Percentiles rank a stretch among this genome's conserved stretches.
Conservation (phyloP, 2,329 filamentous ascomycete genomes). For the Sarocladium kiliense region DNA sequence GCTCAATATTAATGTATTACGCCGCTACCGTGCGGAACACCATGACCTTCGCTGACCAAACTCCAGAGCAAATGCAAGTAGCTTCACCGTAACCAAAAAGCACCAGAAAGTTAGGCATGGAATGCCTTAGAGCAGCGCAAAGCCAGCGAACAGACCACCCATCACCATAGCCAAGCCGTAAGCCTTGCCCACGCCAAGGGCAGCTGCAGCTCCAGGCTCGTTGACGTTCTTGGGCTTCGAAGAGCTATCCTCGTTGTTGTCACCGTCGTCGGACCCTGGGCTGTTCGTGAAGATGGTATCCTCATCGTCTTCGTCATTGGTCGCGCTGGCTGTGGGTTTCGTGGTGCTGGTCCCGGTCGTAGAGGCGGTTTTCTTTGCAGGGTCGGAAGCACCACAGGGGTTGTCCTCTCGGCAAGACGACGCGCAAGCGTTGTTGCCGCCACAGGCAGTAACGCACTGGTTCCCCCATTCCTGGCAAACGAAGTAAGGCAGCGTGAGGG, state of each 20-base stretch:
- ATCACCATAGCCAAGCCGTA: constrained; percentile 33
- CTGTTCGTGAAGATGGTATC: constrained; percentile 33
- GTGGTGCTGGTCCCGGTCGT: constrained; percentile 36
- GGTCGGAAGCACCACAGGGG: constrained; percentile 67
- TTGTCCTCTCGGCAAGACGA: constrained; percentile 52
- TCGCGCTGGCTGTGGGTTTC: constrained; percentile 29
- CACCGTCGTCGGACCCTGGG: constrained; percentile 15
- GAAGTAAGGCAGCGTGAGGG: constrained; percentile 73
- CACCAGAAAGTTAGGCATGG: too few species aligned
- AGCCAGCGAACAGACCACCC: constrained; percentile 32
- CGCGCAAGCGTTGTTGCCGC: constrained; percentile 66
- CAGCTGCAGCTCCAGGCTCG: constrained; percentile 19
- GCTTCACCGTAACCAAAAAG: too few species aligned
- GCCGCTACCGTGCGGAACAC: neutral
- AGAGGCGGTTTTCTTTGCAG: constrained; percentile 53
- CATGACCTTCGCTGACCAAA: constrained; percentile 4
- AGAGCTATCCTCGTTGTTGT: constrained; percentile 11
- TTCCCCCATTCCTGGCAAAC: constrained; percentile 66
- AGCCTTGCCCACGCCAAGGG: constrained; percentile 28
- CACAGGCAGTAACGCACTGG: constrained; percentile 62
- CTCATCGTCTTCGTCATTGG: constrained; percentile 21
- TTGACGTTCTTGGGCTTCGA: constrained; percentile 10
- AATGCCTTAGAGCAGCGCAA: constrained; percentile 35
- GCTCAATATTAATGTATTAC: constrained; percentile 9
- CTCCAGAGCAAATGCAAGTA: constrained; percentile 5